Evolutionary conservation across 208 protist genomes (phyloP), one percentile per base, ranked within the genome.

Genomic region (Trypanosoma melophagium): DNA sequence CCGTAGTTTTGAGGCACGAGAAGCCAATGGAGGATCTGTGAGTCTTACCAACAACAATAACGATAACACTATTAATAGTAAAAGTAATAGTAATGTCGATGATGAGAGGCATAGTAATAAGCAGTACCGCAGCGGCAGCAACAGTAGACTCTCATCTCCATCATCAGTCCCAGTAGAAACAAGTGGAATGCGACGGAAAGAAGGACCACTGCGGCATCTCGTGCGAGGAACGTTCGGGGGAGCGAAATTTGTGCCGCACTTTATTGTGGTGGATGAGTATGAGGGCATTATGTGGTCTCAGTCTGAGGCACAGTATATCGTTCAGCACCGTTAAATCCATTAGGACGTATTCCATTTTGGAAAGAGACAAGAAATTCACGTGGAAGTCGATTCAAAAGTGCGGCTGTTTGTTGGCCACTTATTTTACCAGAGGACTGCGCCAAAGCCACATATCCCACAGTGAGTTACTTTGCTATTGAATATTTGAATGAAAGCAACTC

Each of bases 341-440:
- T 86, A 1, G 71, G 74, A 1, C 63, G 55, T 25, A 72, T 85
- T 13, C 61, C 71, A 5, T 90, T 87, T 56, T 93, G 60, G 58
- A 42, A 67, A 7, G 80, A 79, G 54, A 86, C 82, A 22, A 51
- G 44, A 44, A 90, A 90, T 68, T 89, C 80, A 38, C 79, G 84
- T 25, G 83, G 84, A 19, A 93, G 84, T 60, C 75, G 78, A 44
- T 89, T 93, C 60, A 81, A 84, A 49, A 78, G 73, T 50, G 84
- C 84, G 10, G 79, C 80, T 19, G 82, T 86, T 45, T 90, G 84
- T 76, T 89, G 84, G 80, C 84, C 84, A 0, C 77, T 84, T 2
- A 72, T 93, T 8, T 63, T 90, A 21, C 69, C 77, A 16, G 78
- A 84, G 31, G 87, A 89, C 56, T 86, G 78, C 71, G 53, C 76